Conservation (phyloP, 1,139 yeast species). For the Scheffersomyces stambukii region DNA sequence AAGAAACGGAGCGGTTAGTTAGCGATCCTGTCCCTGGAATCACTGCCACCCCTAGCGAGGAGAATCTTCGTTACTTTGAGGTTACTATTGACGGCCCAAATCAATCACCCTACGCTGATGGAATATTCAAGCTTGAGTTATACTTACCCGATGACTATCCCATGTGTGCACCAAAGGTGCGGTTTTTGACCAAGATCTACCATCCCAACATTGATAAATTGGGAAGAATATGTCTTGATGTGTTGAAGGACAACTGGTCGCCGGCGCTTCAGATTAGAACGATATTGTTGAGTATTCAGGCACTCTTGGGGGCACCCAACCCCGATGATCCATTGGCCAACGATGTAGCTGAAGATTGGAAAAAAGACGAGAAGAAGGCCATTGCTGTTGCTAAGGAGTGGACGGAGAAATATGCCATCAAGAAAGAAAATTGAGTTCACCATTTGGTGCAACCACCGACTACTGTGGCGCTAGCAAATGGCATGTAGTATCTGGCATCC, state of each 20-base stretch:
- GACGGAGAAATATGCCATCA: constrained; percentile 65
- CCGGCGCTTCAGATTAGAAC: constrained; percentile 97
- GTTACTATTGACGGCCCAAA: constrained; percentile 84
- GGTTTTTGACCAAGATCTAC: constrained; percentile 88
- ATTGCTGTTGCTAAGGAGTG: constrained; percentile 82
- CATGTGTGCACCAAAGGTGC: constrained; percentile 88
- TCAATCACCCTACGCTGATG: constrained; percentile 79
- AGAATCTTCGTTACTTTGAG: constrained; percentile 85
- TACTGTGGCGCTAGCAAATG: too few relatives aligned
- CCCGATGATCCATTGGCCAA: constrained; percentile 98
- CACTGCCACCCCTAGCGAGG: constrained; percentile 88
- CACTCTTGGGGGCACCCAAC: constrained; percentile 90
- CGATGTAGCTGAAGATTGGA: constrained; percentile 97
- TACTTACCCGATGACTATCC: constrained; percentile 89
- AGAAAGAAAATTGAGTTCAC: constrained; percentile 4
- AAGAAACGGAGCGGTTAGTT: constrained; percentile 88
- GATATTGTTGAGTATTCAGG: constrained; percentile 88
- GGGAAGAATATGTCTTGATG: constrained; percentile 94
- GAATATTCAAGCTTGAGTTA: constrained; percentile 71
- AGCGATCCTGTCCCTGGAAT: constrained; percentile 98
- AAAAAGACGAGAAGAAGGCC: constrained; percentile 76
- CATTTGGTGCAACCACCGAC: background rate
- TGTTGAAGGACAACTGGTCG: constrained; percentile 90
- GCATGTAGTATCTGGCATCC: too few relatives aligned
- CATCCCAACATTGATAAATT: constrained; percentile 95